phyloP scores from a whole-genome alignment of 2,329 filamentous ascomycete species.

The Phyllosticta ampelicida region DNA sequence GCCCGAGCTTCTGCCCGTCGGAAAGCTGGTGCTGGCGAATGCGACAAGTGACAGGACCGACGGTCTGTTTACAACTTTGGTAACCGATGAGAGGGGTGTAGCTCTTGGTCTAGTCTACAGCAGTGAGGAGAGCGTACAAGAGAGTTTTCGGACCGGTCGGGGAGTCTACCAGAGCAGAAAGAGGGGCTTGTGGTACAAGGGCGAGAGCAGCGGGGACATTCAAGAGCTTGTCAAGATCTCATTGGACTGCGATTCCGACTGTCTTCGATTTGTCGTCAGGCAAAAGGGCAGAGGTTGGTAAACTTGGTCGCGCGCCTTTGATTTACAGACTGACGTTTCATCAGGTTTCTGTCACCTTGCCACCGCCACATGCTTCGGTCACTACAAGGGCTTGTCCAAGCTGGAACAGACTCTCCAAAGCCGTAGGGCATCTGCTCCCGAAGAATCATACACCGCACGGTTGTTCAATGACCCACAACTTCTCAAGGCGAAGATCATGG shows the following conservation, averaged over 20 bases:
- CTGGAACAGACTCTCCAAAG: constrained; percentile 79
- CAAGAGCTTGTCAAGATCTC: constrained; percentile 79
- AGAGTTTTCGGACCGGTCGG: constrained; percentile 68
- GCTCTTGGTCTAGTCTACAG: constrained; percentile 90
- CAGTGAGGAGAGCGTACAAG: constrained; percentile 77
- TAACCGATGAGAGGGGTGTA: constrained; percentile 76
- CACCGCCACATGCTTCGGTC: constrained; percentile 85
- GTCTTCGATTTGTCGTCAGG: constrained; percentile 76
- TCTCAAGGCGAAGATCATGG: constrained; percentile 91
- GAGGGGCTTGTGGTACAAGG: constrained; percentile 93
- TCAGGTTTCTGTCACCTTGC: constrained; percentile 82
- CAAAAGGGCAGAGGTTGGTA: constrained; percentile 64
- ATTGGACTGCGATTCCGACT: constrained; percentile 89
- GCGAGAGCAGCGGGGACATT: constrained; percentile 84
- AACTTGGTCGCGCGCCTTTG: not conserved
- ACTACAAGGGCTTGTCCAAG: constrained; percentile 67
- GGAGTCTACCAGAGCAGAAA: constrained; percentile 96
- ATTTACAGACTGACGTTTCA: not conserved
- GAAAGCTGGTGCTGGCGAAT: constrained; percentile 59
- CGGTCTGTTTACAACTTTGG: constrained; percentile 77
- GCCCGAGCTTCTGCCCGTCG: constrained; percentile 51
- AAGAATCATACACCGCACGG: constrained; percentile 85
- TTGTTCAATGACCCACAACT: constrained; percentile 88
- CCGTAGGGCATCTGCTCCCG: constrained; percentile 71
- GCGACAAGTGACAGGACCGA: constrained; percentile 76